Percentiles rank a stretch among this genome's conserved stretches.
Evolutionary conservation across 164 flowering plant species (phyloP).

Genomic region (Tetracentron sinense): DNA sequence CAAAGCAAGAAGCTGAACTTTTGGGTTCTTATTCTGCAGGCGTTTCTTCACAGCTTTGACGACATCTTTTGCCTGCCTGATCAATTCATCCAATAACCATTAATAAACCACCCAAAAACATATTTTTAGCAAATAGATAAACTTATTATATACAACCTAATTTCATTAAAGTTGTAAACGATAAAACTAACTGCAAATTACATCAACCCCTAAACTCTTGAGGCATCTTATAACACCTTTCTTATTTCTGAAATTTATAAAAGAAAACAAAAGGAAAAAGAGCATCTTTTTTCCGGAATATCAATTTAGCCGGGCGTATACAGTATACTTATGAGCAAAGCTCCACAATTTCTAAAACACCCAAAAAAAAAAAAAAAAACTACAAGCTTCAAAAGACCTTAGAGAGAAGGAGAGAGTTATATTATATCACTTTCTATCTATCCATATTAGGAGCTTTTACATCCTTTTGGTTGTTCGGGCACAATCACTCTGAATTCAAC

Average conservation of each 20-base stretch:
- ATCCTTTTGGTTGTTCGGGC: no score
- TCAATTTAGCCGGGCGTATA: no score
- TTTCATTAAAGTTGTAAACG: background rate
- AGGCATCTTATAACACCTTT: background rate
- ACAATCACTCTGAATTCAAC: no score
- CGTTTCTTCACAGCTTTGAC: slow-evolving; percentile 84
- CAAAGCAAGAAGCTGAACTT: slow-evolving; percentile 79
- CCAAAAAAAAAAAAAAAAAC: no score
- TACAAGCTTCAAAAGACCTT: no score
- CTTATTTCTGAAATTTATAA: background rate
- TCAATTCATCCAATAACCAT: slow-evolving; percentile 9
- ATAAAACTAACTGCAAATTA: background rate
- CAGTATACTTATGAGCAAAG: no score
- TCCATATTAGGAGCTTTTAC: no score
- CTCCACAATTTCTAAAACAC: no score
- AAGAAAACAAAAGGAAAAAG: background rate
- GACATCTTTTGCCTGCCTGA: slow-evolving; percentile 90
- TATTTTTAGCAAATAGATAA: background rate
- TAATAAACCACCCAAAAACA: background rate
- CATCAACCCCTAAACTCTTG: background rate
- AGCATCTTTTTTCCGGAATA: no score
- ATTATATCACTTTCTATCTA: no score
- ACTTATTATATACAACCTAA: background rate
- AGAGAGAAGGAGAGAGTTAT: no score
- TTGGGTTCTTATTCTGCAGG: slow-evolving; percentile 75